Evolutionary conservation across 1,139 yeast species (phyloP), one percentile per base, ranked within the genome.

Genomic region (Wickerhamomyces sp.): DNA sequence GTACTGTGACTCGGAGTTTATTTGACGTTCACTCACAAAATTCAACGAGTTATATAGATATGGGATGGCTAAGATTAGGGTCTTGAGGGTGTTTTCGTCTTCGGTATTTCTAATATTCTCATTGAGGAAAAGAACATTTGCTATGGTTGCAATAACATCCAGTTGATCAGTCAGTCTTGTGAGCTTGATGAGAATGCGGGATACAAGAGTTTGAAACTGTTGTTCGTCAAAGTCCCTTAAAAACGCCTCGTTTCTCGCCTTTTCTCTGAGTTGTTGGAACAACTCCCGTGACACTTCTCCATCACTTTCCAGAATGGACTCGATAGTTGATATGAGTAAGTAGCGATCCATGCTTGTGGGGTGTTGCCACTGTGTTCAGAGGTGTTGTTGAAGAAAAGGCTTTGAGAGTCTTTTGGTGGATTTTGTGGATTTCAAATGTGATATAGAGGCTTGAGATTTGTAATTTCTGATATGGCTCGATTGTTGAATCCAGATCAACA

Each of bases 1-100:
- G 29, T 44, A 50, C 20, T 50, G 46, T 11, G 42, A 30, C 27
- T 49, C 54, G 1, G 52, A 40, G 31, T 45, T 46, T 24, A 51
- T 46, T 15, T 36, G 41, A 11, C 47, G 45, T 33, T 51, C 55
- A 30, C 51, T 40, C 7, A 49, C 52, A n/a, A 39, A 37, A n/a
- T 44, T 46, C 15, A 51, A 32, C 30, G 48, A 32, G 2, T 19
- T 10, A 22, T 23, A 42, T 2, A 49, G 40, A 2, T 27, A 38
- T 1, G 51, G 46, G 3, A 49, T 28, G 5, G 37, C 25, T 3
- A 18, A 10, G 4, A 16, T 22, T 1, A 38, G n/a, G 2, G 29
- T 9, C 16, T 23, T 9, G 10, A 28, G 12, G 3, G 35, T 25
- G 5, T 14, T n/a, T 5, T 15, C 12, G 7, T 35, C 29, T 14